Evolutionary conservation across 805 yeast species (phyloP), one percentile per base, ranked within the genome.

Genomic region (Lipomyces lipofer): DNA sequence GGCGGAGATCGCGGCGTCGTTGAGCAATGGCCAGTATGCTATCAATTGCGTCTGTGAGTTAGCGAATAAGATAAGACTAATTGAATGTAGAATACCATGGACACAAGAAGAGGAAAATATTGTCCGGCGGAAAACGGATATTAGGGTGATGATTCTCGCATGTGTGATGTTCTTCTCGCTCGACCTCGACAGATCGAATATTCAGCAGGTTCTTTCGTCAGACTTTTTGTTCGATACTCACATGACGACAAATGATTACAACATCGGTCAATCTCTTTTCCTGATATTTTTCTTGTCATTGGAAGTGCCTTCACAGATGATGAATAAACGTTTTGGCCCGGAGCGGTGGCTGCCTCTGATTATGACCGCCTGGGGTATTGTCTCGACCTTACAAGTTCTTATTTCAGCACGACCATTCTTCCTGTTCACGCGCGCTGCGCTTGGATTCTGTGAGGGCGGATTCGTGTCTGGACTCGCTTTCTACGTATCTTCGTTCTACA

Each of bases 401-500:
- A 66, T 82, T 55, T 67, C 59, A 1, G 76, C 79, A 13, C 55
- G 58, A 10, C 51, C 56, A n/a, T 48, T 47, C 0, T 82, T 80
- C 60, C 71, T 70, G 45, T 73, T 71, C 12, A 73, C 80, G 5
- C 71, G 88, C 54, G 78, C 77, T 1, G 71, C 82, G 2, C 63
- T 82, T 35, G 88, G 85, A 2, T 63, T 77, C 12, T 68, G 79
- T 13, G 84, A 84, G 66, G 88, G 88, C 52, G 88, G 89, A 0
- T 83, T 83, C 55, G 83, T 85, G 51, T 83, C 85, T 30, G 88
- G 84, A 60, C 70, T 79, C 25, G 77, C 80, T 49, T 69, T 84
- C 44, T 85, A 85, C 82, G 71, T 85, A 67, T 78, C 85, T 1
- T 85, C 83, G 67, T 85, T 84, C 69, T 85, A 79, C 69, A 84